phyloP scores from a whole-genome alignment of 2,329 filamentous ascomycete genomes.

The Pezicula rhizophila region DNA sequence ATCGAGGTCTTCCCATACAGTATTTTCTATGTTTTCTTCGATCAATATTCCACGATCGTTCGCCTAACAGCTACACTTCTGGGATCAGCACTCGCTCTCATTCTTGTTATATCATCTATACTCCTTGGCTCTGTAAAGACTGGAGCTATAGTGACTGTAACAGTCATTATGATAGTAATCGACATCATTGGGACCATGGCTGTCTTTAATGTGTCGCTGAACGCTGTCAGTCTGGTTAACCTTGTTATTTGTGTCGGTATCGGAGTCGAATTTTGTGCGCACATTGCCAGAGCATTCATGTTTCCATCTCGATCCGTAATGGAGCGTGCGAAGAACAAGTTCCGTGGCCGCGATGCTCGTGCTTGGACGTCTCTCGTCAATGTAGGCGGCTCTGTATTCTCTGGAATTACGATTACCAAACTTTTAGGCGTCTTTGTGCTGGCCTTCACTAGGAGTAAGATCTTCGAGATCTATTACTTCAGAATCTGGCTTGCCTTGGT shows the following conservation, averaged over 20 bases:
- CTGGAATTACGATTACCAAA: conserved; percentile 94
- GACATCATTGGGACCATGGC: conserved; percentile 97
- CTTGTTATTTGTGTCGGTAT: conserved; percentile 96
- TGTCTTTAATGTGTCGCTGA: conserved; percentile 78
- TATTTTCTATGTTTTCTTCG: conserved; percentile 98
- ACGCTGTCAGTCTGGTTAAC: conserved; percentile 93
- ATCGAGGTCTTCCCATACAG: conserved; percentile 93
- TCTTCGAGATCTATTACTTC: conserved; percentile 99
- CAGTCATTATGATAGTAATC: conserved; percentile 86
- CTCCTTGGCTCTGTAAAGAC: conserved; percentile 82
- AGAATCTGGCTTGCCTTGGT: conserved; percentile 92
- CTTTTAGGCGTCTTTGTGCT: conserved; percentile 85
- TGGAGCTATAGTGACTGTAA: conserved; percentile 73
- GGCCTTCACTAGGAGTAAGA: conserved; percentile 93
- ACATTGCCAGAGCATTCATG: conserved; percentile 92
- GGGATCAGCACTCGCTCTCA: conserved; percentile 76
- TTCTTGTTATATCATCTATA: conserved; percentile 71
- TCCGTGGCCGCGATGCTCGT: conserved; percentile 76
- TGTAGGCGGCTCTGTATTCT: conserved; percentile 90
- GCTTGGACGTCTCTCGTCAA: conserved; percentile 93
- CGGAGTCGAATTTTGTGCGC: conserved; percentile 93
- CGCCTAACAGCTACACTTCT: conserved; percentile 73
- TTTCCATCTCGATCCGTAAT: conserved; percentile 81
- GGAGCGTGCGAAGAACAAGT: conserved; percentile 71
- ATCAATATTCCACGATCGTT: conserved; percentile 87